A percentile compares a stretch with the other conserved stretches of the same genome.
Evolutionary conservation across 2,329 filamentous ascomycete species (phyloP).

Genomic region (Cordyceps cateniannulata): DNA sequence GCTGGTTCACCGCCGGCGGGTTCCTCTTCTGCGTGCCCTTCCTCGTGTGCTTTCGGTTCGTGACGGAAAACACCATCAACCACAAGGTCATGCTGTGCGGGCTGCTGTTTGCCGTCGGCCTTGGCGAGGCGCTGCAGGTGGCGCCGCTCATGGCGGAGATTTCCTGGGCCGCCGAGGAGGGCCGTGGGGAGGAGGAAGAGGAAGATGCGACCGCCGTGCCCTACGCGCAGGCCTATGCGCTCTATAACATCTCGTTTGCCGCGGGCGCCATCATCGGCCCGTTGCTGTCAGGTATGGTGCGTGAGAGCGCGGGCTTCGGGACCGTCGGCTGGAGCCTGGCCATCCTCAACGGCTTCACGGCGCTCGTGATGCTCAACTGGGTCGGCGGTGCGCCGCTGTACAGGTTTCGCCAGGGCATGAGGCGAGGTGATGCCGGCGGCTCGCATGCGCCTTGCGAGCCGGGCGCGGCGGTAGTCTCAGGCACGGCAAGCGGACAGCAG

Average conservation of each 20-base stretch:
- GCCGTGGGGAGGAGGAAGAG: not conserved
- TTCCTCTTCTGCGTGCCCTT: constrained; percentile 28
- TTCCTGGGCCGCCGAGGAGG: constrained; percentile 23
- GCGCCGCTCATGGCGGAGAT: constrained; percentile 31
- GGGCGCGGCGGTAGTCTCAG: not conserved
- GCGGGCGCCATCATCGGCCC: constrained; percentile 27
- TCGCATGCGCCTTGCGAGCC: not conserved
- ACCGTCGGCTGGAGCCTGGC: constrained; percentile 27
- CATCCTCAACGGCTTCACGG: constrained; percentile 23
- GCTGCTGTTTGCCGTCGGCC: constrained; percentile 25
- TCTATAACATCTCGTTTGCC: constrained; percentile 31
- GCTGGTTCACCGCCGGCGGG: constrained; percentile 27
- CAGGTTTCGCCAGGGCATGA: not conserved
- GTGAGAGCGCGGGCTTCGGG: constrained; percentile 26
- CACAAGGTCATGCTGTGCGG: constrained; percentile 28
- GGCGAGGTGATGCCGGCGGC: not conserved
- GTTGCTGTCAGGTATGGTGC: constrained; percentile 28
- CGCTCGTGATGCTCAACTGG: constrained; percentile 22
- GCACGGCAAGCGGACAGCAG: not conserved
- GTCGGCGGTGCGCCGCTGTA: constrained; percentile 20
- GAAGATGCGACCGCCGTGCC: constrained; percentile 19
- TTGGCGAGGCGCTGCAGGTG: constrained; percentile 26
- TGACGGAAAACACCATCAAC: constrained; percentile 22
- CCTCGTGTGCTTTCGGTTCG: constrained; percentile 27
- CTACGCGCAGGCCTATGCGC: constrained; percentile 28